A percentile compares a stretch with the other conserved stretches of the same genome.
Conservation (phyloP, 352 stramenopile species). For the Phytophthora hibernalis region DNA sequence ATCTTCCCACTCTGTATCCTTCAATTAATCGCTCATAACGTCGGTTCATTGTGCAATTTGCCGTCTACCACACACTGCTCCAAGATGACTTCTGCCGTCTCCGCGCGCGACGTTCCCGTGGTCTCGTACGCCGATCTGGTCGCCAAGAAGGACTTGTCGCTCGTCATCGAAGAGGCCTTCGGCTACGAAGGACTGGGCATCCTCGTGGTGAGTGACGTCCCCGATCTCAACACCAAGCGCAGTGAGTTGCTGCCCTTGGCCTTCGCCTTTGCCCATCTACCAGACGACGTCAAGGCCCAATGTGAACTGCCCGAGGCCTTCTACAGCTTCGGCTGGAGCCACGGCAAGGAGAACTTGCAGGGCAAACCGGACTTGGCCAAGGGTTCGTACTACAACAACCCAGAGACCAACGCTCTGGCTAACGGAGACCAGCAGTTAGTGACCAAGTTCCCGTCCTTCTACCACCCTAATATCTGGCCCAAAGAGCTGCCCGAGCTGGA, state of each 20-base stretch:
- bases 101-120: constrained; percentile 62
- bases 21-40: not conserved
- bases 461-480: constrained; percentile 95
- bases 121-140: constrained; percentile 67
- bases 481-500: constrained; percentile 85
- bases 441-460: constrained; percentile 89
- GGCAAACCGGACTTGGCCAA: constrained; percentile 95
- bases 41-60: constrained; percentile 24
- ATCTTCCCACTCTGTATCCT: not conserved
- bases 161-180: constrained; percentile 82
- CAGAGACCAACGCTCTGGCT: constrained; percentile 88
- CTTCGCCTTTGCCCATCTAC: constrained; percentile 86
- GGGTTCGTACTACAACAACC: constrained; percentile 98
- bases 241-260: constrained; percentile 85
- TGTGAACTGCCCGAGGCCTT: constrained; percentile 89
- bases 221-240: constrained; percentile 77
- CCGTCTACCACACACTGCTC: not conserved
- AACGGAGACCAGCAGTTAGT: constrained; percentile 81
- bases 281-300: constrained; percentile 75
- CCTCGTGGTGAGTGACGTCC: constrained; percentile 88
- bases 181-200: constrained; percentile 92
- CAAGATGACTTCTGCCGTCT: constrained; percentile 22
- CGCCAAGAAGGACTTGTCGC: constrained; percentile 51
- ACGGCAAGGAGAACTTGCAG: constrained; percentile 96
- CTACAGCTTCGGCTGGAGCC: constrained; percentile 96